Base-by-base conservation (phyloP, 495 filamentous ascomycete species). In the Neurospora tetrasperma region DNA sequence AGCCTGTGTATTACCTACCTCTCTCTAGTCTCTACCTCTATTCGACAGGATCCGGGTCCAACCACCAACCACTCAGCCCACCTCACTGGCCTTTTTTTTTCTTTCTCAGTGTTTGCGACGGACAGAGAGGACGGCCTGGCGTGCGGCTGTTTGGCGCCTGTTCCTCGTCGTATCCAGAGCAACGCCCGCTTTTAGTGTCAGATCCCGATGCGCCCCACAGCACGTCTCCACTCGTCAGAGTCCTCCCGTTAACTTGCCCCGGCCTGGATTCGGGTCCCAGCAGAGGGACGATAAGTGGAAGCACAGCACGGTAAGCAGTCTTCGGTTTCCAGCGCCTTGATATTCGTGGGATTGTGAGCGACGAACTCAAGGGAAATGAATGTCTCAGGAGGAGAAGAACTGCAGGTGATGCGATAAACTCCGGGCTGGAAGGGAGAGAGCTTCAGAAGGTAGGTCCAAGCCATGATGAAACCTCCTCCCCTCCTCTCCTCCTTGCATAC, bases 101-200 rank as follows among this genome's bases (percentile, higher is more conserved):
- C 16, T 62, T 6, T 6, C 35, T 38, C 54, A 18, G 54, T 66
- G 54, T 66, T 66, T 66, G 54, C 27, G 54, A 62, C 54, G 54
- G 54, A 23, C 54, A 66, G 27, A 66, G 54, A 66, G 54, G 54
- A 66, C 35, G 39, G 54, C 14, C 54, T 66, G 54, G 54, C 27
- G 54, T 66, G 54, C 54, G 54, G 27, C 54, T 35, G 54, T 66
- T 66, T 66, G 27, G 54, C 54, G 27, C 54, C 54, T 66, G 54
- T 66, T 66, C 35, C 54, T 66, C 54, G 54, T 66, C 54, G 54
- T 66, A 66, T 66, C 54, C 54, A 66, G 54, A 66, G 54, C 54
- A 66, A 66, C 54, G 54, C 54, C 54, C 54, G 54, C 54, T 35
- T 66, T 66, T 66, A 66, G 54, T 66, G 54, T 35, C 54, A 66